These are phyloP conservation scores for Flammula alnicola DNA, from an alignment of 1,284 basidiomycete species.

Conservation along the genomic window DNA sequence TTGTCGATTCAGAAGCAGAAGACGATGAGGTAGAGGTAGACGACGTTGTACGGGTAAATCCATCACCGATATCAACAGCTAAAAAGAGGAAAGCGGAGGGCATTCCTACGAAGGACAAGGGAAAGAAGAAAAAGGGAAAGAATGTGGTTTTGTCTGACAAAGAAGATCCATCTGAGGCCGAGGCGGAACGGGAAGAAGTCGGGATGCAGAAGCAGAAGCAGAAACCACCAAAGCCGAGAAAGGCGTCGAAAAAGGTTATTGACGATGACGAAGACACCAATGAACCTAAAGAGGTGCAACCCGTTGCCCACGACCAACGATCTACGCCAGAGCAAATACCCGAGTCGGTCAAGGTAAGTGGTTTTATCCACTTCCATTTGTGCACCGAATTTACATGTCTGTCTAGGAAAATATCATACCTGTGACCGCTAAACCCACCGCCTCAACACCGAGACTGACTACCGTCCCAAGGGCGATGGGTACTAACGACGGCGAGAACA, in stretches of 20 bases:
- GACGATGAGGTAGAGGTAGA: conserved; percentile 22
- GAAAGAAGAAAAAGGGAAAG: conserved; percentile 23
- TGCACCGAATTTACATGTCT: background rate
- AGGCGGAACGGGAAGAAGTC: no score
- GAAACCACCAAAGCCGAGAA: conserved; percentile 17
- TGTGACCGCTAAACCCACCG: conserved; percentile 8
- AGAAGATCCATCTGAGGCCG: no score
- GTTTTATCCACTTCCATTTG: background rate
- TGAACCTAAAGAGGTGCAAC: conserved; percentile 4
- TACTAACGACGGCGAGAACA: conserved; percentile 11
- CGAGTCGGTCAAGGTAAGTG: conserved; percentile 29
- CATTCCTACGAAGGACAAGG: conserved; percentile 15
- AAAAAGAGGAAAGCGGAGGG: conserved; percentile 9
- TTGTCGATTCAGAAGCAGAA: conserved; percentile 24
- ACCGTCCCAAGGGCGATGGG: conserved; percentile 10
- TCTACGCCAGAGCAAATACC: conserved; percentile 8
- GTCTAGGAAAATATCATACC: conserved; percentile 33
- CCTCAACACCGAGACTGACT: conserved; percentile 12
- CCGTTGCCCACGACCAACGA: background rate
- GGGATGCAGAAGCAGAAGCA: background rate
- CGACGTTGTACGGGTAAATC: conserved; percentile 4
- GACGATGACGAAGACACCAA: conserved; percentile 12
- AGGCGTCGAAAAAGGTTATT: conserved; percentile 2
- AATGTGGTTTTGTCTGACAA: conserved; percentile 28
- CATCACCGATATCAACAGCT: background rate